Evolutionary conservation across 805 yeast genomes (phyloP).

Genomic region (Saturnispora mendoncae): DNA sequence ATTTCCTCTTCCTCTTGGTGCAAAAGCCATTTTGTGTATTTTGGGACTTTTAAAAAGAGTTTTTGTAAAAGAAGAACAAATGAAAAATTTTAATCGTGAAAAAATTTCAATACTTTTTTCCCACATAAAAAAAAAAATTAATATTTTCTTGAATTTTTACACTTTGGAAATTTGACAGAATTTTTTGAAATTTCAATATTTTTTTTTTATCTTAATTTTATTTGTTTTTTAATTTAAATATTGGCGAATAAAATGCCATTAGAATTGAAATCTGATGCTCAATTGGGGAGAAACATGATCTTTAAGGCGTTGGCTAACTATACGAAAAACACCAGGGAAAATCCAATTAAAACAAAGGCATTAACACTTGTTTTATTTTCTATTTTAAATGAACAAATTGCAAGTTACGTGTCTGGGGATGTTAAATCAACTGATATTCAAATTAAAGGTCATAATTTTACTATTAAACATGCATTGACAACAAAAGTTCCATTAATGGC

Average conservation of each 20-base stretch:
- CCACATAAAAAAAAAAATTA: too few relatives aligned
- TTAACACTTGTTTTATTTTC: slow-evolving; percentile 48
- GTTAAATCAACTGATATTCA: slow-evolving; percentile 11
- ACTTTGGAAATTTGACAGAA: too few relatives aligned
- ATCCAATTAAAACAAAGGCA: slow-evolving; percentile 54
- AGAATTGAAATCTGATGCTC: too few relatives aligned
- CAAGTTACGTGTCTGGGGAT: slow-evolving; percentile 43
- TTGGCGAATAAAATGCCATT: too few relatives aligned
- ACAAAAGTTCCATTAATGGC: slow-evolving; percentile 45
- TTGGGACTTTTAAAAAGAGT: not conserved
- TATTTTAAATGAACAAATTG: slow-evolving; percentile 49
- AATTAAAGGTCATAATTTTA: slow-evolving; percentile 15
- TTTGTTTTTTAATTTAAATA: too few relatives aligned
- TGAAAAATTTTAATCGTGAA: slow-evolving; percentile 7
- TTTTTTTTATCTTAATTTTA: too few relatives aligned
- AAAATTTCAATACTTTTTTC: not conserved
- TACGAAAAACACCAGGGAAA: slow-evolving; percentile 31
- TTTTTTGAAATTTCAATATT: too few relatives aligned
- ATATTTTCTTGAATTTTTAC: too few relatives aligned
- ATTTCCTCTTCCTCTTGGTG: slow-evolving; percentile 41
- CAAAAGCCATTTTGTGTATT: slow-evolving; percentile 52
- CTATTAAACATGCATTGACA: slow-evolving; percentile 34
- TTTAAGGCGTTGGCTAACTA: slow-evolving; percentile 20
- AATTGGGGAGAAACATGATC: not conserved
- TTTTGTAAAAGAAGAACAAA: not conserved